Evolutionary conservation across 768 basidiomycete species (phyloP), one percentile per base, ranked within the genome.

Genomic region (Macrolepiota fuliginosa): DNA sequence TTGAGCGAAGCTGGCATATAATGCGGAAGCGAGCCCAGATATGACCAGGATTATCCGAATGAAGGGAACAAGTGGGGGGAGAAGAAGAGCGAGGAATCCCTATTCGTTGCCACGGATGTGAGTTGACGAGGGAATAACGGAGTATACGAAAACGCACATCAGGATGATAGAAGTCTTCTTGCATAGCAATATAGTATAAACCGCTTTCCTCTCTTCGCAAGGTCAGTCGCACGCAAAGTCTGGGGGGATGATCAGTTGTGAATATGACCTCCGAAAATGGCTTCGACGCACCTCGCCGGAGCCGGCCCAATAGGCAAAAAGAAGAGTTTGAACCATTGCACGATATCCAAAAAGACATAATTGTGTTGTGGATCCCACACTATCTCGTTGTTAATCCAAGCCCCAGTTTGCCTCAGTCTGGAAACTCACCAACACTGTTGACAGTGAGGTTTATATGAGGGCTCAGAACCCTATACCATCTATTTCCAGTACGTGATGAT

Each of bases 381-480:
- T 87, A 61, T 54, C 12, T 19, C 47, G 35, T 24, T 15, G 25
- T 57, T 40, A 19, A 13, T 40, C 10, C 22, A 5, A 17, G 22
- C 25, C 12, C 13, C 58, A 29, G 35, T 1, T 29, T 17, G 19
- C 13, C 42, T 19, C 24, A 37, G 3, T 10, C 9, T 19, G 36
- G n/a, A 13, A 11, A 57, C 81, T 72, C 58, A 83, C 84, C 76
- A 59, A 84, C 75, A 57, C 69, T 76, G 7, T 73, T 68, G 2
- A 85, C 74, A 1, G 74, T 63, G 37, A 82, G 64, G 9, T 79
- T 70, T 24, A 82, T 75, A 24, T 70, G 64, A 0, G 87, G 88
- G 12, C 85, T 87, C 68, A 87, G 70, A 36, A 89, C 74, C 54
- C 87, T 83, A 69, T 87, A 86, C 85, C 86, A 89, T 66, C 84